Percentiles rank a stretch among this genome's conserved stretches.
These are phyloP conservation scores for Fraxinus dipetala DNA, from an alignment of 305 asterid species.

Conservation along the genomic window DNA sequence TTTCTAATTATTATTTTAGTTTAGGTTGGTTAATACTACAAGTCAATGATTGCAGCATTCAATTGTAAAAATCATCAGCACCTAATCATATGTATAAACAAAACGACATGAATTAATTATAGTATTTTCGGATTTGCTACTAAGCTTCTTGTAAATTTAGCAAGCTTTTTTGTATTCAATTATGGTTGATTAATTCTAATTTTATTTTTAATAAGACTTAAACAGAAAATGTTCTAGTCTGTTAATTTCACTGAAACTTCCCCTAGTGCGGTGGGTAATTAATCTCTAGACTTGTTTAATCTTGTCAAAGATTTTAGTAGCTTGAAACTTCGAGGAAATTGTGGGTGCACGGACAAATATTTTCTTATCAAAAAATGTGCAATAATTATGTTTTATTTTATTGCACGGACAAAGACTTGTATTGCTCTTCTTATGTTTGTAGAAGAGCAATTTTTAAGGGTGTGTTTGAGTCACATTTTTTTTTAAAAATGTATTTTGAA, in stretches of 20 bases:
- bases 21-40: neutral
- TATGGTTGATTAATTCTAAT: neutral
- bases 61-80: neutral
- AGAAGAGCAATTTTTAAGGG: too few relatives aligned
- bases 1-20: neutral
- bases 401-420: neutral
- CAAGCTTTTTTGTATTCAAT: neutral
- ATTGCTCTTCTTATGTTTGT: too few relatives aligned
- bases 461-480: too few relatives aligned
- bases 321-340: neutral
- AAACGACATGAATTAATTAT: neutral
- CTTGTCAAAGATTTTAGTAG: neutral
- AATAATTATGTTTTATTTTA: neutral
- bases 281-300: neutral
- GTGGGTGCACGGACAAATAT: neutral
- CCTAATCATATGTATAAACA: neutral
- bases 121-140: neutral
- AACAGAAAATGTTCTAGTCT: neutral
- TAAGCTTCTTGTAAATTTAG: neutral
- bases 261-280: neutral
- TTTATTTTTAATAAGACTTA: neutral
- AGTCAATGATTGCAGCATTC: neutral
- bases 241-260: neutral
- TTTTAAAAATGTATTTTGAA: too few relatives aligned
- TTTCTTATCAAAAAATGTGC: neutral